Percentiles rank a stretch among this genome's conserved stretches.
Conservation (phyloP, 345 rosid species). For the Durio zibethinus region DNA sequence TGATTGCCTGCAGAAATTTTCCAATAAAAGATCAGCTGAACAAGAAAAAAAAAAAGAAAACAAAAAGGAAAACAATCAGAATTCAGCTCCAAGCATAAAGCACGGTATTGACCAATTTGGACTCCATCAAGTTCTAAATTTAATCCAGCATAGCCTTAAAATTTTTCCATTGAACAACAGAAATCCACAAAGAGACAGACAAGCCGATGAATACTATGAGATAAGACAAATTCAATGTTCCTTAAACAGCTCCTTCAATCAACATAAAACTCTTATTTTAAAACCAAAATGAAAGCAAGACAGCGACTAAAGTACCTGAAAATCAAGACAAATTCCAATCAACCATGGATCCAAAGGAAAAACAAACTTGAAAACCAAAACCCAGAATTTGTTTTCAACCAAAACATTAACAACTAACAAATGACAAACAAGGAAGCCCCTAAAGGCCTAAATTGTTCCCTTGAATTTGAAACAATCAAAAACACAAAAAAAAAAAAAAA, state of each 20-base stretch:
- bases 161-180: background rate
- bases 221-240: conserved; percentile 9
- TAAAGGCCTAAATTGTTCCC: conserved; percentile 2
- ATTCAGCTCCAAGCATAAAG: conserved; percentile 7
- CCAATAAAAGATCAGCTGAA: conserved; percentile 5
- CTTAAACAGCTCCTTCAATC: conserved; percentile 14
- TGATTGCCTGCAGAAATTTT: conserved; percentile 33
- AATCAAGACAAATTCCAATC: conserved; percentile 21
- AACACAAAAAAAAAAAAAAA: background rate
- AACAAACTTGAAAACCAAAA: conserved; percentile 9
- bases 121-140: conserved; percentile 2
- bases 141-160: background rate
- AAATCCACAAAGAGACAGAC: background rate
- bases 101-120: background rate
- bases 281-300: conserved; percentile 5
- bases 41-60: background rate
- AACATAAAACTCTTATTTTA: background rate
- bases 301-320: conserved; percentile 18
- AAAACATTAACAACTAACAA: background rate
- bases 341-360: conserved; percentile 19
- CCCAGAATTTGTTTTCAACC: background rate
- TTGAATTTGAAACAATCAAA: conserved; percentile 5
- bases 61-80: background rate
- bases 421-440: background rate
- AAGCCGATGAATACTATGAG: conserved; percentile 1